Evolutionary conservation across 2,329 filamentous ascomycete species (phyloP).

Genomic region (Parascedosporium putredinis): DNA sequence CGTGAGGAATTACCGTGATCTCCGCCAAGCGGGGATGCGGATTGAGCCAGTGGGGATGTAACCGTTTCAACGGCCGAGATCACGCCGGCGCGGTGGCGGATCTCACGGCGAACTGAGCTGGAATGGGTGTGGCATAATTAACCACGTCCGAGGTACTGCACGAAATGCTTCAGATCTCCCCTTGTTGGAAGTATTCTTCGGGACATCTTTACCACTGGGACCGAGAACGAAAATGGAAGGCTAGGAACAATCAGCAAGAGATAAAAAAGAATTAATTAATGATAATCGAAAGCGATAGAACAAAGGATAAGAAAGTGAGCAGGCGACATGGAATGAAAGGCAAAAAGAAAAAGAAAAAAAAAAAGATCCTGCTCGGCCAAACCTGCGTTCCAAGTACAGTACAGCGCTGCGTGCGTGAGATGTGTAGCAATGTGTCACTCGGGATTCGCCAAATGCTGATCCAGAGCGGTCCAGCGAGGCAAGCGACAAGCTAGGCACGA

Average conservation of each 20-base stretch:
- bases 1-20: neutral
- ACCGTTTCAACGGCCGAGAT: conserved; percentile 3
- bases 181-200: neutral
- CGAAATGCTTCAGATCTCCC: neutral
- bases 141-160: neutral
- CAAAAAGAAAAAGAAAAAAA: neutral
- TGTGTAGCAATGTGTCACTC: too few relatives aligned
- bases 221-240: neutral
- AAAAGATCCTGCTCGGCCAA: too few relatives aligned
- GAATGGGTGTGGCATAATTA: neutral
- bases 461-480: too few relatives aligned
- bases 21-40: neutral
- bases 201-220: neutral
- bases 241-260: neutral
- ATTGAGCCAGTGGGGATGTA: neutral
- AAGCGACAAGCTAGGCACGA: too few relatives aligned
- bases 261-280: too few relatives aligned
- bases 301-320: too few relatives aligned
- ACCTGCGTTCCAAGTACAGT: too few relatives aligned
- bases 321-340: neutral
- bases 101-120: neutral
- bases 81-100: neutral
- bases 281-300: too few relatives aligned
- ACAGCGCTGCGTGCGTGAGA: too few relatives aligned
- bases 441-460: too few relatives aligned